Conservation (phyloP, 306 rosid species). For the Pyrus pyrifolia region DNA sequence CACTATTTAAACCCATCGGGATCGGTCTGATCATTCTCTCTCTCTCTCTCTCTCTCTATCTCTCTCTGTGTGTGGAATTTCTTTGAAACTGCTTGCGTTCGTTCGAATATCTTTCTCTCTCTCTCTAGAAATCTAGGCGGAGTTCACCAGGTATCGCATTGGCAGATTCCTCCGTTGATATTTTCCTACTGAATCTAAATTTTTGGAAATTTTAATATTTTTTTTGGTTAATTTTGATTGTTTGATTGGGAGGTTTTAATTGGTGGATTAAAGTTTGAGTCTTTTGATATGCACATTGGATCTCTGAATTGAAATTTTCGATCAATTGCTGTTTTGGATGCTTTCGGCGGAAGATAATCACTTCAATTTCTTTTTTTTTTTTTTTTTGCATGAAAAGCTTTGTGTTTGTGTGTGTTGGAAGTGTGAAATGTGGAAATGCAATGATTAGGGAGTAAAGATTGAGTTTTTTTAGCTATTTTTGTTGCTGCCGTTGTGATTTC, state of each 20-base stretch:
- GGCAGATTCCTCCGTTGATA: constrained; percentile 7
- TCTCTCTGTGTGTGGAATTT: too few relatives aligned
- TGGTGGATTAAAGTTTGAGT: not conserved
- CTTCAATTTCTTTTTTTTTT: constrained; percentile 6
- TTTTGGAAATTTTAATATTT: not conserved
- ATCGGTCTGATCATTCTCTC: not conserved
- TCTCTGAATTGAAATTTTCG: constrained; percentile 17
- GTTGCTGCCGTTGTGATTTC: not conserved
- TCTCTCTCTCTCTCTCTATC: not conserved
- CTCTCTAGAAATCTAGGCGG: constrained; percentile 1
- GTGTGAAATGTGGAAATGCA: constrained; percentile 7
- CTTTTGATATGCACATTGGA: constrained; percentile 25
- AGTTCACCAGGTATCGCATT: constrained; percentile 39
- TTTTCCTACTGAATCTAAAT: not conserved
- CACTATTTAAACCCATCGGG: constrained; percentile 14
- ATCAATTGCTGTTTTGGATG: not conserved
- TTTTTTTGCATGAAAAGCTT: not conserved
- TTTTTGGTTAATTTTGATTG: not conserved
- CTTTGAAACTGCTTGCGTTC: not conserved
- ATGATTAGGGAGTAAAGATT: constrained; percentile 5
- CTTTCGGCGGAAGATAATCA: not conserved
- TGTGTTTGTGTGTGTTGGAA: not conserved
- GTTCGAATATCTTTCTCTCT: not conserved
- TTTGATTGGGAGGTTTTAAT: not conserved
- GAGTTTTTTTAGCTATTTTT: constrained; percentile 13